Evolutionary conservation across 495 filamentous ascomycete genomes (phyloP).

Genomic region (Talaromyces ruber): DNA sequence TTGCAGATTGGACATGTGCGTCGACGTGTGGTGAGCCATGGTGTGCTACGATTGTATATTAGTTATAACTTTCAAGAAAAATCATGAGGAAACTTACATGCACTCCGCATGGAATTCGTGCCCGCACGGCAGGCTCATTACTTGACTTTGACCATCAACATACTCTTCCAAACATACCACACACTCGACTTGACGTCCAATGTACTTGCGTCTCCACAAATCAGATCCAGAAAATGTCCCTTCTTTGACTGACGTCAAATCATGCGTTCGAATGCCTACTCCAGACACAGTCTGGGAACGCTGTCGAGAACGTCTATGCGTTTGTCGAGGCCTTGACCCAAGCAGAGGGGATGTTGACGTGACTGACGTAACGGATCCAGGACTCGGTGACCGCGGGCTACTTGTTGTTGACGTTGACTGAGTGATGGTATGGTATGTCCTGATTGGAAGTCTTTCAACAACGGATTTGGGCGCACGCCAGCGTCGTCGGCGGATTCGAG

Average conservation of each 20-base stretch:
- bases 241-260: conserved; percentile 36
- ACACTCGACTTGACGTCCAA: conserved; percentile 82
- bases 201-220: conserved; percentile 73
- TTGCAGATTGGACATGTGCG: conserved; percentile 98
- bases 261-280: conserved; percentile 25
- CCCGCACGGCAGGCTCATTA: conserved; percentile 97
- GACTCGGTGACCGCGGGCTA: conserved; percentile 43
- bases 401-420: conserved; percentile 46
- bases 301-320: conserved; percentile 43
- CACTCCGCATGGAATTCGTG: conserved; percentile 97
- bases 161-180: conserved; percentile 99
- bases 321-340: conserved; percentile 22
- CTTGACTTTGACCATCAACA: conserved; percentile 83
- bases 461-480: conserved; percentile 97
- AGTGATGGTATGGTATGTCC: conserved; percentile 82
- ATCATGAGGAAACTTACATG: conserved; percentile 68
- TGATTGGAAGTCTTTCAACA: conserved; percentile 87
- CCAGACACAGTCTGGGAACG: conserved; percentile 60
- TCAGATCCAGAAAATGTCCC: conserved; percentile 31
- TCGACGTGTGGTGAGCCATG: conserved; percentile 93
- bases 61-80: not conserved
- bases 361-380: conserved; percentile 28
- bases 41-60: conserved; percentile 55
- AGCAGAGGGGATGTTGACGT: conserved; percentile 74
- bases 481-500: conserved; percentile 77